Conservation (phyloP, 306 rosid species). For the Quercus ilex region DNA sequence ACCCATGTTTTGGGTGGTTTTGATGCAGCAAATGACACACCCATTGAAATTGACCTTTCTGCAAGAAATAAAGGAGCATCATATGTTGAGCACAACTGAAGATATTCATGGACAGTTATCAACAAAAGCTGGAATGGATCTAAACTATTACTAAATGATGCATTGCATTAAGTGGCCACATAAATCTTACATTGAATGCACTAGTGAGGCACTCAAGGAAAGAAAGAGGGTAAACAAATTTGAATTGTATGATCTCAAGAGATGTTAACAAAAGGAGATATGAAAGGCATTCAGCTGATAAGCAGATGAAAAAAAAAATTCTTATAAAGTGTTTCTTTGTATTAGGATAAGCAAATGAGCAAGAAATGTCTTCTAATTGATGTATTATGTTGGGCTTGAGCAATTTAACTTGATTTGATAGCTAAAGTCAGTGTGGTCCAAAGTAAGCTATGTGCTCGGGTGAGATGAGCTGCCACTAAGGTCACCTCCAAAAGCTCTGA, state of each 20-base stretch:
- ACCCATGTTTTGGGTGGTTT: constrained; percentile 18
- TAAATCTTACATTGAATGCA: neutral
- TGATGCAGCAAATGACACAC: constrained; percentile 42
- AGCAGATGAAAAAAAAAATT: neutral
- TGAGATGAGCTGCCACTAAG: no score
- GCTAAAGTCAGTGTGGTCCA: no score
- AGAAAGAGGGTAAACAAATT: neutral
- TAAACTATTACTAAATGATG: neutral
- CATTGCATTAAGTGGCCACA: neutral
- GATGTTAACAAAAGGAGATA: neutral
- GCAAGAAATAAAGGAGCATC: constrained; percentile 29
- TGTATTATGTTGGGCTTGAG: neutral
- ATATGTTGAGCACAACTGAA: neutral
- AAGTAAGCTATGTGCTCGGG: no score
- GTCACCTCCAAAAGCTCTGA: no score
- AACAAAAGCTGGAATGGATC: neutral
- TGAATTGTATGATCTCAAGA: no score
- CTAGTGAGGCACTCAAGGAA: neutral
- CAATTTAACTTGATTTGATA: no score
- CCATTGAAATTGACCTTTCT: constrained; percentile 47
- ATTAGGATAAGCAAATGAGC: neutral
- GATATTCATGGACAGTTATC: neutral
- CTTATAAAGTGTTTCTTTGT: neutral
- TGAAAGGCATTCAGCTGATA: neutral
- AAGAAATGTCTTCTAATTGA: neutral